Percentiles rank a stretch among this genome's conserved stretches.
Conservation (phyloP, 2,329 filamentous ascomycete genomes). For the Monosporascus sp. region DNA sequence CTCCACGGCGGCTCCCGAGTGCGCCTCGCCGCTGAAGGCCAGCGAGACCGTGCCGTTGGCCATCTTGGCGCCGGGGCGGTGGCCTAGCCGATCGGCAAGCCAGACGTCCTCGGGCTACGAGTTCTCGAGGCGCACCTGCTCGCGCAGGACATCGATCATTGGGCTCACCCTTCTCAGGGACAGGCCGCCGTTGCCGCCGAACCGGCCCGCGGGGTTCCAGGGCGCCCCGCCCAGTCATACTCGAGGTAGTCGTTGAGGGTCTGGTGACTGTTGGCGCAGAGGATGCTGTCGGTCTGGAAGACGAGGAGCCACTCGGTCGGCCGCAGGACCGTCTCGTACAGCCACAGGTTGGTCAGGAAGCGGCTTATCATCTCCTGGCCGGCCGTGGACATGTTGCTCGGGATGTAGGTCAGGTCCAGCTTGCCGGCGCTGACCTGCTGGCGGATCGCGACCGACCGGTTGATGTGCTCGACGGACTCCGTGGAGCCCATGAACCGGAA, state of each 20-base stretch:
- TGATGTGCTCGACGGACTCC: conserved; percentile 39
- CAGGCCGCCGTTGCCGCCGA: conserved; percentile 47
- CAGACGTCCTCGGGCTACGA: conserved; percentile 52
- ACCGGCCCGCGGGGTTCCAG: conserved; percentile 36
- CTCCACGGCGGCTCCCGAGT: conserved; percentile 29
- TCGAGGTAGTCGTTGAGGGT: conserved; percentile 45
- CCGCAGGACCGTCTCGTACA: conserved; percentile 44
- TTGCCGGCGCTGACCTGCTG: conserved; percentile 38
- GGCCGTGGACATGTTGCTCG: conserved; percentile 44
- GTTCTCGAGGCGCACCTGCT: conserved; percentile 38
- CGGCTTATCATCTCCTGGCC: conserved; percentile 47
- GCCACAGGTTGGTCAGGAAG: conserved; percentile 46
- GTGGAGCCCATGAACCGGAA: conserved; percentile 51
- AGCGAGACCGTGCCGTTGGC: conserved; percentile 46
- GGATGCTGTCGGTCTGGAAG: conserved; percentile 51
- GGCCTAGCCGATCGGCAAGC: conserved; percentile 47
- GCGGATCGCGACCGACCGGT: conserved; percentile 40
- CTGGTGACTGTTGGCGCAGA: conserved; percentile 46
- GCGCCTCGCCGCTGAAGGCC: conserved; percentile 46
- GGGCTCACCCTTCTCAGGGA: conserved; percentile 47
- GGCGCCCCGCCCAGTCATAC: conserved; percentile 50
- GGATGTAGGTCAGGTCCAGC: conserved; percentile 46
- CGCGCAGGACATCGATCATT: conserved; percentile 46
- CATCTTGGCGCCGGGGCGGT: conserved; percentile 41
- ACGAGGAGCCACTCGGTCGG: conserved; percentile 50